Conservation (phyloP, 2,329 filamentous ascomycete genomes). For the Purpureocillium lavendulum region DNA sequence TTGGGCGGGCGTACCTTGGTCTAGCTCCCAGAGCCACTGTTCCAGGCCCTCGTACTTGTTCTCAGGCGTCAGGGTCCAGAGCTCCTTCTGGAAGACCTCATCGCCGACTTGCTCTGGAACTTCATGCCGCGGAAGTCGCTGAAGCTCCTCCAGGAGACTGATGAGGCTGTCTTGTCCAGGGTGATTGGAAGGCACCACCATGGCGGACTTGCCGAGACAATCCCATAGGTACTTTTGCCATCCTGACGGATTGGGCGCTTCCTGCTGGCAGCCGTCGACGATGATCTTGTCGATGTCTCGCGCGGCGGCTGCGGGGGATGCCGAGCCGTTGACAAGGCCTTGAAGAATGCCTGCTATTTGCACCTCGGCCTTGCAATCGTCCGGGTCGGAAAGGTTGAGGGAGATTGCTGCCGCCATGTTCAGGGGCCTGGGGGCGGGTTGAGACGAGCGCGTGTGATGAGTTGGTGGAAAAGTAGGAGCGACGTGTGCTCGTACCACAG, state of each 20-base stretch:
- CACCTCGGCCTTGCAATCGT: slow-evolving; percentile 1
- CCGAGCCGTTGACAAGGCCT: slow-evolving; percentile 1
- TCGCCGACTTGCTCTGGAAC: not conserved
- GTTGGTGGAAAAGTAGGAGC: no score
- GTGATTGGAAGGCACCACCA: not conserved
- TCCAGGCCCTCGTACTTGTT: not conserved
- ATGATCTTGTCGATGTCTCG: not conserved
- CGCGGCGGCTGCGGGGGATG: not conserved
- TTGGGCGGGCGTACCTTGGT: slow-evolving; percentile 1
- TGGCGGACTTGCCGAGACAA: slow-evolving; percentile 1
- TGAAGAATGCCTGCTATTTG: not conserved
- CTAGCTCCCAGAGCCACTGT: slow-evolving; percentile 1
- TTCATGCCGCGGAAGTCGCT: slow-evolving; percentile 1
- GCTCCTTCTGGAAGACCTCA: not conserved
- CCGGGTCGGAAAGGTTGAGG: not conserved
- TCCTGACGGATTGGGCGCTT: not conserved
- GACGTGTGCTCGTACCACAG: no score
- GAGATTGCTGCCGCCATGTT: not conserved
- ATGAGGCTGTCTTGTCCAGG: slow-evolving; percentile 2
- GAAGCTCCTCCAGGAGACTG: slow-evolving; percentile 1
- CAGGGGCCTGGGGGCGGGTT: not conserved
- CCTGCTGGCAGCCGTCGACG: not conserved
- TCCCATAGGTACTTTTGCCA: slow-evolving; percentile 4
- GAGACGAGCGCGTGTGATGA: not conserved
- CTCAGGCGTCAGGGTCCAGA: not conserved